Conservation (phyloP, 352 stramenopile genomes). For the Phytophthora parvispora region DNA sequence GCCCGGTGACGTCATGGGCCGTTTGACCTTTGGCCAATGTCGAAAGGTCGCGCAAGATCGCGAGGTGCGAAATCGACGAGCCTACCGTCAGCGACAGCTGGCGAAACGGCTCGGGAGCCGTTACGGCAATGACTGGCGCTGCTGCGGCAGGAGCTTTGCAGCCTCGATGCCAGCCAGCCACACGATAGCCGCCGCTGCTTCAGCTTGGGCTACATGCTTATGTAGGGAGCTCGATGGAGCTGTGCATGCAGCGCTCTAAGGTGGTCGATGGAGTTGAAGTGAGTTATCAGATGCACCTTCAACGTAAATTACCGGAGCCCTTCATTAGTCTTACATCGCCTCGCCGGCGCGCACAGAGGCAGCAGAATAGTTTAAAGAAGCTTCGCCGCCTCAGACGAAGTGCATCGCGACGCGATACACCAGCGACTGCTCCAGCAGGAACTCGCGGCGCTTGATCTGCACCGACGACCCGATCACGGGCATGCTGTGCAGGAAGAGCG, state of each 20-base stretch:
- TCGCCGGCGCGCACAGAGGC: neutral
- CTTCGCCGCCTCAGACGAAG: constrained; percentile 64
- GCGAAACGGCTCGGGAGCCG: constrained; percentile 13
- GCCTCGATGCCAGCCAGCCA: neutral
- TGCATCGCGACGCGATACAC: constrained; percentile 86
- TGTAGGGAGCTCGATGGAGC: neutral
- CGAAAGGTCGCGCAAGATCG: constrained; percentile 19
- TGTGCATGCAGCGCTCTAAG: neutral
- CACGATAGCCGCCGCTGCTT: neutral
- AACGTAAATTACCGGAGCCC: neutral
- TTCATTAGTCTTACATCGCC: constrained; percentile 19
- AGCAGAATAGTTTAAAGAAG: constrained; percentile 14
- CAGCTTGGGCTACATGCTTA: neutral
- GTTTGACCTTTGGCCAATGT: too few species aligned
- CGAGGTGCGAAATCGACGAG: constrained; percentile 17
- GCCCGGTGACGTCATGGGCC: neutral
- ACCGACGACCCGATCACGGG: constrained; percentile 72
- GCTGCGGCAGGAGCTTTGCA: too few species aligned
- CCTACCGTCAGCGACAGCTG: constrained; percentile 8
- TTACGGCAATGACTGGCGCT: constrained; percentile 6
- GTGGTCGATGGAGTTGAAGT: neutral
- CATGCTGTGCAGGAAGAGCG: constrained; percentile 82
- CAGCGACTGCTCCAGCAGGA: constrained; percentile 81
- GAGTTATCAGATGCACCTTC: neutral
- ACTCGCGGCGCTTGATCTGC: constrained; percentile 85